Evolutionary conservation across 352 stramenopile species (phyloP).

Genomic region (Globisporangium nagaii): DNA sequence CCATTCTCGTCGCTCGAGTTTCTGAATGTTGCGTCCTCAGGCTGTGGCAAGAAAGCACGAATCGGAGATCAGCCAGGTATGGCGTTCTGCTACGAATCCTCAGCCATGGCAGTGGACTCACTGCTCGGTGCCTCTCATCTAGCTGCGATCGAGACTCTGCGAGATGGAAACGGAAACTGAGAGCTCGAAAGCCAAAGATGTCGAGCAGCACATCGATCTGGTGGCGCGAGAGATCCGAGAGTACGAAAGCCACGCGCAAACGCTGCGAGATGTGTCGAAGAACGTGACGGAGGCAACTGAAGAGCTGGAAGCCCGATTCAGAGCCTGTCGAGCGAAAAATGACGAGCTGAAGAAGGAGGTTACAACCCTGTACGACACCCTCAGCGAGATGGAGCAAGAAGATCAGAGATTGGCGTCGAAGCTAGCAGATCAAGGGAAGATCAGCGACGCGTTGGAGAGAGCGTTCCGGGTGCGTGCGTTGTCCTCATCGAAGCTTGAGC

Average conservation of each 20-base stretch:
- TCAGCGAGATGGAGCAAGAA: constrained; percentile 1
- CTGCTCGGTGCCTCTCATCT: no score
- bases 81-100: neutral
- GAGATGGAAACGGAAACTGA: neutral
- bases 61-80: constrained; percentile 4
- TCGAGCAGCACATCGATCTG: neutral
- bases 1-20: neutral
- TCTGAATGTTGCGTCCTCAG: neutral
- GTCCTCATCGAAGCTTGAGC: no score
- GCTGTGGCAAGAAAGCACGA: neutral
- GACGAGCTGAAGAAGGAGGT: constrained; percentile 1
- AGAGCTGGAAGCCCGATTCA: neutral
- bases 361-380: neutral
- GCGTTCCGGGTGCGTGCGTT: constrained; percentile 1
- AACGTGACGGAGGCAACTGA: neutral
- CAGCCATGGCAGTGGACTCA: no score
- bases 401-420: constrained; percentile 1
- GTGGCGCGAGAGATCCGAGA: neutral
- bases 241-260: neutral
- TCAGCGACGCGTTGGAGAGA: constrained; percentile 4
- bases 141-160: constrained; percentile 2
- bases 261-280: neutral
- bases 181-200: neutral
- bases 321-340: neutral
- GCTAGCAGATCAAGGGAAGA: neutral